Base-by-base conservation (phyloP, 1,139 yeast species). In the Blastobotrys malaysiensis region DNA sequence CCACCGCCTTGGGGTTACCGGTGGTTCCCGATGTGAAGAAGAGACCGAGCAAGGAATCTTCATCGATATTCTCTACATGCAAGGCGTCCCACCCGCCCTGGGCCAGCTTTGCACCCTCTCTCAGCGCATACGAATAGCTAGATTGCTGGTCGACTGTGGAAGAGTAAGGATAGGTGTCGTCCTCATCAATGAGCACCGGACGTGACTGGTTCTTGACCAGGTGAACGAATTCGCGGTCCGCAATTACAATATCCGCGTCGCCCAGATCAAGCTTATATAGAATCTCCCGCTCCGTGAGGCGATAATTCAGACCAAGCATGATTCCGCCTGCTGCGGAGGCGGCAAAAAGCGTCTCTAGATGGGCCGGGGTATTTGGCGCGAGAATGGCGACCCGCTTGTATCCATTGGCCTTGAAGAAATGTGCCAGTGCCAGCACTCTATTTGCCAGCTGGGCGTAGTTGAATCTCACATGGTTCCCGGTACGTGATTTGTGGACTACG, bases 1-100 rank as follows among this genome's bases (percentile, higher is more conserved):
- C 82, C 6, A 84, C 91, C 36, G 89, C 93, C 66, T 86, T 86
- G 16, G 93, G 91, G 52, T 74, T 69, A n/a, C 90, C 90, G 1
- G 91, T 84, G 24, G 91, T 84, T 27, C 93, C 91, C 2, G 88
- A 81, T 4, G 95, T 86, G 70, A 84, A 87, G 54, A 65, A 70
- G 20, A 71, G 63, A 5, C 71, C 71, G 27, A 69, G 48, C 13
- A 66, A 52, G 9, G 61, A 57, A 52, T 68, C 60, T 51, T 71
- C 75, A 44, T 68, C 69, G n/a, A 59, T 58, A 51, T 63, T 54
- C 26, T 67, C 67, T 27, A 62, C 60, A 44, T 62, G 59, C 24
- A 66, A 58, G 13, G 58, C 67, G 3, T 54, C 61, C 66, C 67
- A 65, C 11, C 24, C 31, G 1, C 43, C 13, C 16, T n/a, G 4